Conservation (phyloP, 306 rosid genomes). For the Acacia acuminata region DNA sequence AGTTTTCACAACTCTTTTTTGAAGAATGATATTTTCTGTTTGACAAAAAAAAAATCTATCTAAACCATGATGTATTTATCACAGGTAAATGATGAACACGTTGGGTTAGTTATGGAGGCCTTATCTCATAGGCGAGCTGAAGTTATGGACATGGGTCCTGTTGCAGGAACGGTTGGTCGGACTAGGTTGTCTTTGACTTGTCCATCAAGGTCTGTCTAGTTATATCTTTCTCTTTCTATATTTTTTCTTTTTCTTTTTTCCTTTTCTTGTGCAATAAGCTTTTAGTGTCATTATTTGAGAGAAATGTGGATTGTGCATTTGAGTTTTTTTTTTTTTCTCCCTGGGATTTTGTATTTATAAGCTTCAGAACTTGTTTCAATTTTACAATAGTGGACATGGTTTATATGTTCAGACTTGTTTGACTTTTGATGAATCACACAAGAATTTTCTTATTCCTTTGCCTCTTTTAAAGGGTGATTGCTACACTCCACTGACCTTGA, state of each 20-base stretch:
- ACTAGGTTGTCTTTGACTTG: constrained; percentile 84
- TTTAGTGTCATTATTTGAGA: background rate
- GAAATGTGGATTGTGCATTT: background rate
- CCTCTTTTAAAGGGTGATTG: constrained; percentile 5
- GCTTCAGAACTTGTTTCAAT: background rate
- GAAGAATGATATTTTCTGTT: background rate
- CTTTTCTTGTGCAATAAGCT: background rate
- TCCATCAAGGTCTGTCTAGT: constrained; percentile 77
- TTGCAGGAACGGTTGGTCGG: constrained; percentile 81
- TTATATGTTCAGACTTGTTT: background rate
- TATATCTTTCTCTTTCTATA: constrained; percentile 7
- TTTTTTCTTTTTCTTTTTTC: too few species aligned
- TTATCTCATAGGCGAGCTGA: constrained; percentile 94
- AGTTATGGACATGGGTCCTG: constrained; percentile 95
- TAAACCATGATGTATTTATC: constrained; percentile 24
- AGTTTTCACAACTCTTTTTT: constrained; percentile 2
- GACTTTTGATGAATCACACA: background rate
- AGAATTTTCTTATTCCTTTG: constrained; percentile 2
- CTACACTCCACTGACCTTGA: constrained; percentile 18
- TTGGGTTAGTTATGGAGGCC: constrained; percentile 95
- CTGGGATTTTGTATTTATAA: background rate
- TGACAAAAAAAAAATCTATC: background rate
- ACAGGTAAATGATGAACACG: constrained; percentile 95
- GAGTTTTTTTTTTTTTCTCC: background rate
- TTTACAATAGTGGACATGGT: background rate